phyloP scores from a whole-genome alignment of 495 filamentous ascomycete species.

The Penicillium cinerascens region DNA sequence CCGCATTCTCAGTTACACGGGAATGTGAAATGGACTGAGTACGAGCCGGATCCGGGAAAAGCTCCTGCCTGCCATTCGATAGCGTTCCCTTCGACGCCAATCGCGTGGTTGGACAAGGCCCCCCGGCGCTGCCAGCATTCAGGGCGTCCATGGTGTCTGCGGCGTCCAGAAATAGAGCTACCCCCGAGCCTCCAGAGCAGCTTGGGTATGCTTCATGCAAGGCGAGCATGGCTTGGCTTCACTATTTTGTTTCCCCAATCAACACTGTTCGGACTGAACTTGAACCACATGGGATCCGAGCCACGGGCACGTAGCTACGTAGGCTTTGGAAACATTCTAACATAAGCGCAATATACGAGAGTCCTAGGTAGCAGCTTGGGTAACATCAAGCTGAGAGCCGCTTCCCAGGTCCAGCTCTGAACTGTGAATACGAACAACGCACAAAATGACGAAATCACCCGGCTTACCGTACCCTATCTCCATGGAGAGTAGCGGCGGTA shows the following conservation, averaged over 20 bases:
- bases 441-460: neutral
- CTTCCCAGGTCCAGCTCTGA: neutral
- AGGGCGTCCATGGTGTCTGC: too few relatives aligned
- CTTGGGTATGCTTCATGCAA: neutral
- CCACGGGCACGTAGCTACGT: neutral
- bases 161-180: slow-evolving; percentile 1
- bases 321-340: neutral
- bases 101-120: slow-evolving; percentile 22
- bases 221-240: slow-evolving; percentile 1
- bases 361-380: neutral
- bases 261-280: slow-evolving; percentile 1
- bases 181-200: slow-evolving; percentile 2
- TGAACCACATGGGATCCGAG: neutral
- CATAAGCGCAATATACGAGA: neutral
- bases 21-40: slow-evolving; percentile 22
- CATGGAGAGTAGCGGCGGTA: slow-evolving; percentile 14
- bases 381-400: neutral
- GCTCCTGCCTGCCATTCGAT: slow-evolving; percentile 14
- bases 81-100: neutral
- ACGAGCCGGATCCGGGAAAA: slow-evolving; percentile 15
- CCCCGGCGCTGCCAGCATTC: slow-evolving; percentile 4
- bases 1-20: slow-evolving; percentile 18
- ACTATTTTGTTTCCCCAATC: neutral
- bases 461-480: neutral
- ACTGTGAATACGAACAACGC: neutral